Conservation (phyloP, 352 stramenopile species). For the Vaucheria bursata region DNA sequence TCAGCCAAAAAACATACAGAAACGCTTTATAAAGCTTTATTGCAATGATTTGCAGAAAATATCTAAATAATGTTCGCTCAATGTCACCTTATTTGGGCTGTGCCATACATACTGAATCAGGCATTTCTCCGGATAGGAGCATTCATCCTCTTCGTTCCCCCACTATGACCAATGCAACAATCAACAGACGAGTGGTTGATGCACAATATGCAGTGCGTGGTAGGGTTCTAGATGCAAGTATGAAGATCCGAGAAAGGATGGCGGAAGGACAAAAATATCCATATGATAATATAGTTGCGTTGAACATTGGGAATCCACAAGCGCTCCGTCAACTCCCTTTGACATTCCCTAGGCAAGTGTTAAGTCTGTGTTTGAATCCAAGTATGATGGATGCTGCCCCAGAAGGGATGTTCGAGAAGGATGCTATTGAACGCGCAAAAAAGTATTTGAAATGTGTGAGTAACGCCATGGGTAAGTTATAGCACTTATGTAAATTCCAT, state of each 20-base stretch:
- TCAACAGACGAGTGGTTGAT: constrained; percentile 13
- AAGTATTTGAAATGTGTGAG: constrained; percentile 11
- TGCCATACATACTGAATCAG: no score
- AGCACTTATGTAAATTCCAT: no score
- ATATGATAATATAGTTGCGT: constrained; percentile 25
- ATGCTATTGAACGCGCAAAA: constrained; percentile 36
- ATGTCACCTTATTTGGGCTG: no score
- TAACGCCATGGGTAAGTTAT: constrained; percentile 15
- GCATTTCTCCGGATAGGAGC: no score
- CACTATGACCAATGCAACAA: neutral
- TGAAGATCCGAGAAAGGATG: constrained; percentile 24
- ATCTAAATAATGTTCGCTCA: no score
- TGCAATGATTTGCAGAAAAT: no score
- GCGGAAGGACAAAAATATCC: constrained; percentile 23
- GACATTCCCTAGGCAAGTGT: constrained; percentile 78
- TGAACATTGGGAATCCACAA: constrained; percentile 72
- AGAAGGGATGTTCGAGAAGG: constrained; percentile 21
- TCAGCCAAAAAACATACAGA: no score
- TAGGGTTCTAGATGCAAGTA: constrained; percentile 20
- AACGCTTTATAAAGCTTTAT: no score
- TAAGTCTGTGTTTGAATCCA: constrained; percentile 55
- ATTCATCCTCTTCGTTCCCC: neutral
- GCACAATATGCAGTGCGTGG: constrained; percentile 38
- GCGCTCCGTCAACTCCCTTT: constrained; percentile 80
- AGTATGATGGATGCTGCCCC: constrained; percentile 9